A percentile compares a stretch with the other conserved stretches of the same genome.
phyloP scores from a whole-genome alignment of 75 land plant genomes.

The Gnetum montanum region DNA sequence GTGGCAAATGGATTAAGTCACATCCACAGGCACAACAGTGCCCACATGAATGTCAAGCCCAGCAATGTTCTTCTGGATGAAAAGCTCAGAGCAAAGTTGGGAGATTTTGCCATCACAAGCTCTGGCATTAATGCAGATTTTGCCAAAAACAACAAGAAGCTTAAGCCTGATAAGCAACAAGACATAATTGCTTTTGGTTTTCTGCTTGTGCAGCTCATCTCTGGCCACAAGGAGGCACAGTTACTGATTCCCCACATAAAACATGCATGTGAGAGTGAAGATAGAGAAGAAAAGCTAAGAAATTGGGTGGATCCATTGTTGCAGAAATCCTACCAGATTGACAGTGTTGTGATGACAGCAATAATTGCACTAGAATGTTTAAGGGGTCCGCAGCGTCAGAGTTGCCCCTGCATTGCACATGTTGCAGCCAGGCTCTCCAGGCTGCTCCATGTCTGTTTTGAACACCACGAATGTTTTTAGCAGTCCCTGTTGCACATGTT shows the following conservation, averaged over 20 bases:
- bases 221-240: constrained; percentile 20
- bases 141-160: constrained; percentile 24
- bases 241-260: constrained; percentile 3
- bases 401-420: constrained; percentile 23
- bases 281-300: constrained; percentile 13
- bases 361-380: constrained; percentile 23
- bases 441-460: constrained; percentile 21
- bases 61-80: constrained; percentile 41
- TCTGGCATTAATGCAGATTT: constrained; percentile 10
- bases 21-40: constrained; percentile 41
- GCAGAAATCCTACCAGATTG: constrained; percentile 19
- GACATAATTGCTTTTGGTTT: constrained; percentile 34
- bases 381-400: constrained; percentile 14
- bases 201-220: constrained; percentile 20
- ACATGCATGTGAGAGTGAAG: neutral
- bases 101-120: constrained; percentile 36
- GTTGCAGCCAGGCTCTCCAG: constrained; percentile 27
- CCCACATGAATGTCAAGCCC: constrained; percentile 40
- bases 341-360: constrained; percentile 16
- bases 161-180: constrained; percentile 25
- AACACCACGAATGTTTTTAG: constrained; percentile 4
- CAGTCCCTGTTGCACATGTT: constrained; percentile 21
- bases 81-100: constrained; percentile 31
- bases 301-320: constrained; percentile 20
- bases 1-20: constrained; percentile 39